Percentiles rank a stretch among this genome's conserved stretches.
phyloP scores from a whole-genome alignment of 1,284 basidiomycete species.

The Porogramme epimiltina region DNA sequence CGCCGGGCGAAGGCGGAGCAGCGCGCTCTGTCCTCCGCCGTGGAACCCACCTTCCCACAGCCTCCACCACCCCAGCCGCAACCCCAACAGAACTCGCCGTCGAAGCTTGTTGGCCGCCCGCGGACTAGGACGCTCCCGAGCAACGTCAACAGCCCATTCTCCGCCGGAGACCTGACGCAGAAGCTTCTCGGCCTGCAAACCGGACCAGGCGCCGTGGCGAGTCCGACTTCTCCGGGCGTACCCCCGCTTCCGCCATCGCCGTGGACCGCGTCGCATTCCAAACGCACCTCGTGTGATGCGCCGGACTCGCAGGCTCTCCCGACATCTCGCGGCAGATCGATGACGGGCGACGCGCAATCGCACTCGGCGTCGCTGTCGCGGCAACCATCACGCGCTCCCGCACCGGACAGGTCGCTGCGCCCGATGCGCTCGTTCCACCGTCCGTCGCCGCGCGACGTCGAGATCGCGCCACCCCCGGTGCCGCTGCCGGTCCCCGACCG shows the following conservation, averaged over 20 bases:
- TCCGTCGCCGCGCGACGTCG: slow-evolving; percentile 21
- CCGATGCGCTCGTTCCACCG: slow-evolving; percentile 63
- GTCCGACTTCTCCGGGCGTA: slow-evolving; percentile 22
- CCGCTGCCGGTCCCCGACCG: too few relatives aligned
- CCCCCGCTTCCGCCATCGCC: slow-evolving; percentile 25
- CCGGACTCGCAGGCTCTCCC: slow-evolving; percentile 3
- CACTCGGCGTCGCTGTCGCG: slow-evolving; percentile 12
- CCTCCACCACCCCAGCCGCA: too few relatives aligned
- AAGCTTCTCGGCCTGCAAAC: slow-evolving; percentile 56
- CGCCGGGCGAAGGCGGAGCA: slow-evolving; percentile 30
- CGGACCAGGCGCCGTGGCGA: not conserved
- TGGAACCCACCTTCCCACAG: slow-evolving; percentile 3
- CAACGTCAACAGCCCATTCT: slow-evolving; percentile 42
- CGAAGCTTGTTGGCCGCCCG: slow-evolving; percentile 37
- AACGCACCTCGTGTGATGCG: slow-evolving; percentile 20
- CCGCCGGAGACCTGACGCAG: slow-evolving; percentile 58
- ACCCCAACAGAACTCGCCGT: slow-evolving; percentile 31
- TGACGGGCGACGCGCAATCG: slow-evolving; percentile 7
- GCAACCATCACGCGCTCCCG: slow-evolving; percentile 14
- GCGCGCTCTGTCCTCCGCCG: slow-evolving; percentile 12
- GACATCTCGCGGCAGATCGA: slow-evolving; percentile 12
- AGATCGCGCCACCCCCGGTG: slow-evolving; percentile 22
- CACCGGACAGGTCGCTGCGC: slow-evolving; percentile 41
- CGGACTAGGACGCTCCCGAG: slow-evolving; percentile 52
- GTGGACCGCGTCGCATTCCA: slow-evolving; percentile 13